phyloP scores from a whole-genome alignment of 2,329 filamentous ascomycete species.

The Pyricularia sp. region DNA sequence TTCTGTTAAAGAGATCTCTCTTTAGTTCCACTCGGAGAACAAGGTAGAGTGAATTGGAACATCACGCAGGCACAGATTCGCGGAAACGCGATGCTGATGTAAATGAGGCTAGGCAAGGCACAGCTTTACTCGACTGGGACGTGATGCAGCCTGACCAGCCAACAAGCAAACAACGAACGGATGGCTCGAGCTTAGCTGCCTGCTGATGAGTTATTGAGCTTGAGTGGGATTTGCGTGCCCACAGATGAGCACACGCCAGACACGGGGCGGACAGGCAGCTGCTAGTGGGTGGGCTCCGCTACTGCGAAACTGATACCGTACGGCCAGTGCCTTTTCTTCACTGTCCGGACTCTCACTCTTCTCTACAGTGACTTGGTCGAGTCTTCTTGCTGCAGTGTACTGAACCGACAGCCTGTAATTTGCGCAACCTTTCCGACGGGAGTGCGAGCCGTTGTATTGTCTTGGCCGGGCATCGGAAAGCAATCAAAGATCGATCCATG shows the following conservation, averaged over 20 bases:
- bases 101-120: background rate
- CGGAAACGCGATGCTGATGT: background rate
- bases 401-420: background rate
- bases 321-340: background rate
- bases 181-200: background rate
- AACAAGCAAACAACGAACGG: background rate
- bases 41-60: background rate
- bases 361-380: background rate
- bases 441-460: background rate
- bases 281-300: background rate
- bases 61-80: background rate
- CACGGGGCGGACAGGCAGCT: background rate
- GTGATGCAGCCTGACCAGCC: background rate
- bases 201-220: background rate
- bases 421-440: background rate
- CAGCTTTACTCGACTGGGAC: background rate
- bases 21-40: background rate
- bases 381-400: background rate
- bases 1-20: background rate
- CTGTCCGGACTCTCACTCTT: background rate
- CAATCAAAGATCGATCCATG: constrained; percentile 4
- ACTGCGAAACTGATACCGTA: background rate
- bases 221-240: background rate
- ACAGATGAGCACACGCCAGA: background rate
- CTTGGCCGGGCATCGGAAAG: background rate